These are phyloP conservation scores for Colletotrichum limetticola DNA, from an alignment of 2,329 filamentous ascomycete species.

Conservation along the genomic window DNA sequence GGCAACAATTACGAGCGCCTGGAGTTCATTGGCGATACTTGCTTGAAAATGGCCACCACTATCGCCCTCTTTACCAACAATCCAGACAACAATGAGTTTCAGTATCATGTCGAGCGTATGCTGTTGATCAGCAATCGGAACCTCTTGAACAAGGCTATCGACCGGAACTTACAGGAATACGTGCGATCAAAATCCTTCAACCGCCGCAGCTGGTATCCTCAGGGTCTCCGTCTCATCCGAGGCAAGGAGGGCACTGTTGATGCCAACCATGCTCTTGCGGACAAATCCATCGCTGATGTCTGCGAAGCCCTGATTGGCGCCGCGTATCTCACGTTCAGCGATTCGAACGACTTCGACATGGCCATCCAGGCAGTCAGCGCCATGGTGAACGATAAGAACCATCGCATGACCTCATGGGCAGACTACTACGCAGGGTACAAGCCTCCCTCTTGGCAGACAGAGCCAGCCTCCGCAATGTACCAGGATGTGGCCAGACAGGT, in stretches of 20 bases:
- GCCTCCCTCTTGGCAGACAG: conserved; percentile 77
- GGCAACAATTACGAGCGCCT: conserved; percentile 94
- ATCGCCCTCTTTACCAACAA: conserved; percentile 84
- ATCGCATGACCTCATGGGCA: conserved; percentile 74
- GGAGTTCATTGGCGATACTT: conserved; percentile 93
- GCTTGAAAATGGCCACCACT: conserved; percentile 95
- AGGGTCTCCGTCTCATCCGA: conserved; percentile 76
- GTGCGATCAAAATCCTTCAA: conserved; percentile 87
- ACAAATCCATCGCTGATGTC: conserved; percentile 94
- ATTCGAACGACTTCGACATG: conserved; percentile 60
- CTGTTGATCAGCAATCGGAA: conserved; percentile 91
- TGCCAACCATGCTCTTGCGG: conserved; percentile 74
- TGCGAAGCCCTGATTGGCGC: conserved; percentile 95
- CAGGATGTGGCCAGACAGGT: conserved; percentile 74
- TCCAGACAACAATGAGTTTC: conserved; percentile 83
- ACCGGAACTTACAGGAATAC: conserved; percentile 75
- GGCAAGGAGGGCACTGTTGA: conserved; percentile 73
- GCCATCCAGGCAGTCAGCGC: conserved; percentile 73
- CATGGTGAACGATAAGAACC: conserved; percentile 76
- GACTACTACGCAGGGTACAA: conserved; percentile 80
- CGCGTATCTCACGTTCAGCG: conserved; percentile 67
- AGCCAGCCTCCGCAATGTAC: conserved; percentile 72
- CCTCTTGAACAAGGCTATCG: conserved; percentile 79
- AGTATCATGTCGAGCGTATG: conserved; percentile 93
- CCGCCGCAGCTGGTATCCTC: conserved; percentile 88